Percentiles rank a stretch among this genome's conserved stretches.
Conservation (phyloP, 106 monocot species). For the Dendrobium nobile region DNA sequence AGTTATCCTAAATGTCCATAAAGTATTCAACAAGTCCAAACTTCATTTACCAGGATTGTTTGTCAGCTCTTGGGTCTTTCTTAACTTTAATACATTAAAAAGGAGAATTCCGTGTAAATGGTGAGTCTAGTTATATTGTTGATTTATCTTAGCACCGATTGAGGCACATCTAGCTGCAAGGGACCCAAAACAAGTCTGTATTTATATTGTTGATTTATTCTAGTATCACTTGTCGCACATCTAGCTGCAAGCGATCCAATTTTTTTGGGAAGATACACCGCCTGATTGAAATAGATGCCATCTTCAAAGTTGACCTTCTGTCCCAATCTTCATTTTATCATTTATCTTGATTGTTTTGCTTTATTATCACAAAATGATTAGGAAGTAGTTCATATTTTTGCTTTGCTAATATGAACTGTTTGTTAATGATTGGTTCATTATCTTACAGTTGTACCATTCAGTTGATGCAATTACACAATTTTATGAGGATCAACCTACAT, state of each 20-base stretch:
- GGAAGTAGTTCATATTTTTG: neutral
- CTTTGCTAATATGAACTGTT: neutral
- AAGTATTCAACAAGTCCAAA: too few relatives aligned
- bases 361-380: neutral
- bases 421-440: neutral
- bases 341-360: neutral
- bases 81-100: too few relatives aligned
- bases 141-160: too few relatives aligned
- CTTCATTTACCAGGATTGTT: too few relatives aligned
- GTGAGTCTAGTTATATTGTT: too few relatives aligned
- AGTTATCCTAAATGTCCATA: too few relatives aligned
- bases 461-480: slow-evolving; percentile 19
- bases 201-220: too few relatives aligned
- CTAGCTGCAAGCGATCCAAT: neutral
- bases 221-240: too few relatives aligned
- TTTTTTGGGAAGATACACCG: neutral
- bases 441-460: slow-evolving; percentile 22
- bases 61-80: too few relatives aligned
- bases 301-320: neutral
- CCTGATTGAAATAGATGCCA: neutral
- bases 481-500: slow-evolving; percentile 14
- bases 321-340: neutral
- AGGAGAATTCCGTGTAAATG: too few relatives aligned
- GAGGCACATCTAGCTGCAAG: neutral
- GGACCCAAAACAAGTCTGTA: neutral